A percentile compares a stretch with the other conserved stretches of the same genome.
phyloP scores from a whole-genome alignment of 2,329 filamentous ascomycete species.

The Colletotrichum lindemuthianum region DNA sequence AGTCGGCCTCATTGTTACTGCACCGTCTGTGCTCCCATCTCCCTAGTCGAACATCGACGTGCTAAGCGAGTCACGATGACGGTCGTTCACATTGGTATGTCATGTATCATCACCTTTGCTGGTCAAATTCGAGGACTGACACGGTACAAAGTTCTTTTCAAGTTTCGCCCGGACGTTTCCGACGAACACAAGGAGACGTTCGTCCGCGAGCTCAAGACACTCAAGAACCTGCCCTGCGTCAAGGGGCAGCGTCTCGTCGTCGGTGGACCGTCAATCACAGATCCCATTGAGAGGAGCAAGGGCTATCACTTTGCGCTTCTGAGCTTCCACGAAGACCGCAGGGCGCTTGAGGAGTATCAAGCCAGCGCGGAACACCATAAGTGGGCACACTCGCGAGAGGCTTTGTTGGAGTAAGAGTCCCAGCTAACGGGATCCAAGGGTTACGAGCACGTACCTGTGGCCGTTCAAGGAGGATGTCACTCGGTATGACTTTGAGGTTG shows the following conservation, averaged over 20 bases:
- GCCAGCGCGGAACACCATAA: constrained; percentile 61
- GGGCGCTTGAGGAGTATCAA: constrained; percentile 61
- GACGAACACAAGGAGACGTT: constrained; percentile 56
- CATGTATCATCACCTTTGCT: no score
- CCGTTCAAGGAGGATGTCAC: constrained; percentile 63
- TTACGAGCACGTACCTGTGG: constrained; percentile 61
- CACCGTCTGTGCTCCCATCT: no score
- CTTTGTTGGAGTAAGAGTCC: background rate
- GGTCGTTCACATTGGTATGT: constrained; percentile 48
- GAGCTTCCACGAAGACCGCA: constrained; percentile 58
- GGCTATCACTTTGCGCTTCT: constrained; percentile 62
- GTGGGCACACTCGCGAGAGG: constrained; percentile 42
- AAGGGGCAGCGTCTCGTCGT: constrained; percentile 59
- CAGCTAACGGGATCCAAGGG: constrained; percentile 45
- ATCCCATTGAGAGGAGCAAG: constrained; percentile 62
- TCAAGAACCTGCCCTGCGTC: constrained; percentile 60
- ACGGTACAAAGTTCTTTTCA: constrained; percentile 56
- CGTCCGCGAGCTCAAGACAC: constrained; percentile 55
- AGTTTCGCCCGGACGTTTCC: constrained; percentile 55
- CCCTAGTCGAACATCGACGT: no score
- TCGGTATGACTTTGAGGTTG: constrained; percentile 65
- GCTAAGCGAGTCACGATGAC: constrained; percentile 41
- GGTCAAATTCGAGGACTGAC: background rate
- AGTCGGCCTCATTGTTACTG: no score
- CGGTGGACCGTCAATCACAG: constrained; percentile 62